These are phyloP conservation scores for Suhomyces ambrosiae DNA, from an alignment of 1,139 yeast genomes.

Conservation along the genomic window DNA sequence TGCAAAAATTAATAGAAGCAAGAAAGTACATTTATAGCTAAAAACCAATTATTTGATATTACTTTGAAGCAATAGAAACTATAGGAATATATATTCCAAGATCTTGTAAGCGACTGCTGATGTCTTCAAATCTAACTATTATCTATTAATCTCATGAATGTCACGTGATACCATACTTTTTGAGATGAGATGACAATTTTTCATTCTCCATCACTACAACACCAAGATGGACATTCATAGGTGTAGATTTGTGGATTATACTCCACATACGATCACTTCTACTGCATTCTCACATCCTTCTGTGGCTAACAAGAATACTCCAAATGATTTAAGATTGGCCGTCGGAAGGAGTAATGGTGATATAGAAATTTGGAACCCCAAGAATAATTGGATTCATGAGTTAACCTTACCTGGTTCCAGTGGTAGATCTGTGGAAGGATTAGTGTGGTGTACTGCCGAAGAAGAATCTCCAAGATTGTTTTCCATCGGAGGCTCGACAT, in stretches of 20 bases:
- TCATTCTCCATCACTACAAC: constrained; percentile 7
- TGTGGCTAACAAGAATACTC: constrained; percentile 47
- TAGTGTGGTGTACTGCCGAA: constrained; percentile 66
- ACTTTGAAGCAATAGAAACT: no score
- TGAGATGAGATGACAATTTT: constrained; percentile 16
- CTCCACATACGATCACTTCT: constrained; percentile 84
- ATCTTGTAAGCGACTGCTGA: no score
- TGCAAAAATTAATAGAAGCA: no score
- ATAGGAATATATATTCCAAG: no score
- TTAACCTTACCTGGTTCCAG: constrained; percentile 73
- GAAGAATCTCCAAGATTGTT: constrained; percentile 66
- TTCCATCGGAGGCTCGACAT: constrained; percentile 92
- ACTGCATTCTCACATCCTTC: constrained; percentile 77
- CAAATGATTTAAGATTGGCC: constrained; percentile 74
- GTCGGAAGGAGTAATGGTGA: constrained; percentile 95
- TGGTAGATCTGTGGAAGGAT: constrained; percentile 85
- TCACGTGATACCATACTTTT: constrained; percentile 12
- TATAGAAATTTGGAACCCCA: constrained; percentile 95
- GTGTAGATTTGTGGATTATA: constrained; percentile 88
- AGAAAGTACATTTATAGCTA: no score
- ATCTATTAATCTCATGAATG: constrained; percentile 7
- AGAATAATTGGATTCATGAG: constrained; percentile 59
- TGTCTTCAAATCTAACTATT: neutral
- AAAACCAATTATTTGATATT: no score
- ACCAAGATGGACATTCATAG: constrained; percentile 75